Conservation (phyloP, 805 yeast genomes). For the Blastobotrys terrestris region DNA sequence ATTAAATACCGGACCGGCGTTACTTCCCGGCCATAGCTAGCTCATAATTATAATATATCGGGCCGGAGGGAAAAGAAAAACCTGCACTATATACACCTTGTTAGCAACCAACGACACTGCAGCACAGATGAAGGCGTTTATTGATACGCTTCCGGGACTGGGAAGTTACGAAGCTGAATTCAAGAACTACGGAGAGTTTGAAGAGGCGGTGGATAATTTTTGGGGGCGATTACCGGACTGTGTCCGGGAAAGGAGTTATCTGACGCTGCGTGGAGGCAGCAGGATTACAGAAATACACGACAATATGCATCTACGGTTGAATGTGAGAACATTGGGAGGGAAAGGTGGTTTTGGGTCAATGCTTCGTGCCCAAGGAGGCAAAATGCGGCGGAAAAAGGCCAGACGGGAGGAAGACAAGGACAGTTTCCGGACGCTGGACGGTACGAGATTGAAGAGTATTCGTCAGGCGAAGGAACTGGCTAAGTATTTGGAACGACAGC, state of each 20-base stretch:
- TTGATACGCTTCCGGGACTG: slow-evolving; percentile 9
- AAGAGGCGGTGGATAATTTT: neutral
- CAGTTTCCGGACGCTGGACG: slow-evolving; percentile 37
- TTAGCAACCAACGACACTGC: too few species aligned
- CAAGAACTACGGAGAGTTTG: neutral
- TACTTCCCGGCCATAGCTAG: neutral
- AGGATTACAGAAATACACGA: neutral
- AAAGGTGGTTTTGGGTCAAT: slow-evolving; percentile 46
- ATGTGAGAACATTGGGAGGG: slow-evolving; percentile 40
- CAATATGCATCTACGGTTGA: slow-evolving; percentile 13
- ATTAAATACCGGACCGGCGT: neutral
- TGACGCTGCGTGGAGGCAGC: slow-evolving; percentile 3
- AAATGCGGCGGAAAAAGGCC: slow-evolving; percentile 25
- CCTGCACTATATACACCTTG: too few species aligned
- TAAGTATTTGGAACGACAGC: slow-evolving; percentile 18
- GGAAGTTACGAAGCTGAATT: neutral
- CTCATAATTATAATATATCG: neutral
- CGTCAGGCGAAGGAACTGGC: slow-evolving; percentile 36
- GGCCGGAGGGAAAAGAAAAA: neutral
- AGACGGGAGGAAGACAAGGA: slow-evolving; percentile 28
- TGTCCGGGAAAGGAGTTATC: neutral
- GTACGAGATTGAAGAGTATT: slow-evolving; percentile 34
- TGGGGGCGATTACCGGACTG: neutral
- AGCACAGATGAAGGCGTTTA: slow-evolving; percentile 8
- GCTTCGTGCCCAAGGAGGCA: slow-evolving; percentile 37